These are phyloP conservation scores for Spathaspora gorwiae DNA, from an alignment of 805 yeast species.

Conservation along the genomic window DNA sequence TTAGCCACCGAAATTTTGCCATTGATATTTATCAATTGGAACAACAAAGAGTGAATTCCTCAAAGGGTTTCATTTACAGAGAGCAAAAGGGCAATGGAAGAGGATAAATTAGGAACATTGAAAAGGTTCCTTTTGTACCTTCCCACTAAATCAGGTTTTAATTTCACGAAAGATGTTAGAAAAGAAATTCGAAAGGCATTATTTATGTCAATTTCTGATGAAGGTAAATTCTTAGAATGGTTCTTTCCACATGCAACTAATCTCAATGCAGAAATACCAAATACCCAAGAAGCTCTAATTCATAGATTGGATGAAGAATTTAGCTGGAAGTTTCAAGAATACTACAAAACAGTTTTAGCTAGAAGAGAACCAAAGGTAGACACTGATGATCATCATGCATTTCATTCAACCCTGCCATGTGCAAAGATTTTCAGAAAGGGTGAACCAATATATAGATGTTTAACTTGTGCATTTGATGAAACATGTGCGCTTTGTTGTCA, in stretches of 20 bases:
- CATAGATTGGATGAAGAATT: slow-evolving; percentile 18
- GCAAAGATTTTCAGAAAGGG: slow-evolving; percentile 69
- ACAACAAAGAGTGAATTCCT: too few species aligned
- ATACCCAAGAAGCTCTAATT: slow-evolving; percentile 4
- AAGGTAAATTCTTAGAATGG: slow-evolving; percentile 31
- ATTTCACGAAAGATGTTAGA: slow-evolving; percentile 20
- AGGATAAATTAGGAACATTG: slow-evolving; percentile 4
- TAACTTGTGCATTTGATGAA: slow-evolving; percentile 74
- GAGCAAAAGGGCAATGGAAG: not conserved
- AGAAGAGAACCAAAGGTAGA: slow-evolving; percentile 14
- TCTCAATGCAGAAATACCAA: not conserved
- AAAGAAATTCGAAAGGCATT: slow-evolving; percentile 25
- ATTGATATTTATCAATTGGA: too few species aligned
- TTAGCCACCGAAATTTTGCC: too few species aligned
- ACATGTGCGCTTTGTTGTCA: slow-evolving; percentile 77
- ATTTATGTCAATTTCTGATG: slow-evolving; percentile 26
- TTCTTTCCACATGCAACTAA: slow-evolving; percentile 28
- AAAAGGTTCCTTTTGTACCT: slow-evolving; percentile 31
- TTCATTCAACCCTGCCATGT: slow-evolving; percentile 67
- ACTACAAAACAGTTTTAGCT: slow-evolving; percentile 17
- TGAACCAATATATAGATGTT: slow-evolving; percentile 76
- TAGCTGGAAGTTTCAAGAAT: slow-evolving; percentile 30
- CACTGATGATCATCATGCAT: slow-evolving; percentile 27
- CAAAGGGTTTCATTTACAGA: too few species aligned
- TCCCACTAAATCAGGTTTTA: slow-evolving; percentile 25